Evolutionary conservation across 177 flowering plant genomes (phyloP), one percentile per base, ranked within the genome.

Genomic region (Vitis hybrid): DNA sequence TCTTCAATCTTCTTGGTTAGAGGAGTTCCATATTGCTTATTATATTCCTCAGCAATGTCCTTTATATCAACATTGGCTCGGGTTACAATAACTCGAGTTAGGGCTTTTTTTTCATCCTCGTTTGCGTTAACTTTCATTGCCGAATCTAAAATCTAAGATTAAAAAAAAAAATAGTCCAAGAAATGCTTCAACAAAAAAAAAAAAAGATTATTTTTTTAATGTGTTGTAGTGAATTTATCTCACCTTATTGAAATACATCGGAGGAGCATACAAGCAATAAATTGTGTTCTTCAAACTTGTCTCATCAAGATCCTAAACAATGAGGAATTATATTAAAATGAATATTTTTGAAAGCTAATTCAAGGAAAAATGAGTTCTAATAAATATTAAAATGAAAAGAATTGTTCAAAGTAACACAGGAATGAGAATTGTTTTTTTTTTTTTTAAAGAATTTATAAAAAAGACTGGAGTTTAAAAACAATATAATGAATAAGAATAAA

Each of bases 51-150:
- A 48, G 69, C 72, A 60, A 91, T 88, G 70, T 75, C 82, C 76
- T 80, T 85, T 72, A 89, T 78, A 30, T 89, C 88, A 1, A 21
- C 78, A 64, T 89, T 92, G 8, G 91, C 90, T 72, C 85, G 77
- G 35, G 89, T 86, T 2, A 88, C 87, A 10, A 86, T 71, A 1
- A 89, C 86, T 64, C 98, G 84, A 18, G 88, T 89, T 52, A 89
- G 67, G 12, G 75, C 86, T 52, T 85, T 86, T 75, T 85, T 90
- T 3, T 79, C 70, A 3, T 55, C 35, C 75, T 91, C 90, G 70
- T 88, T 81, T 10, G 73, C 89, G 4, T 71, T 84, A 50, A 4
- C 35, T 40, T 52, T 32, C 40, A 32, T 32, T 5, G 40, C 40
- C 77, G 66, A 88, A 15, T 7, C 86, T 79, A n/a, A 51, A 69